Conservation (phyloP, 805 yeast species). For the Suhomyces sp. region DNA sequence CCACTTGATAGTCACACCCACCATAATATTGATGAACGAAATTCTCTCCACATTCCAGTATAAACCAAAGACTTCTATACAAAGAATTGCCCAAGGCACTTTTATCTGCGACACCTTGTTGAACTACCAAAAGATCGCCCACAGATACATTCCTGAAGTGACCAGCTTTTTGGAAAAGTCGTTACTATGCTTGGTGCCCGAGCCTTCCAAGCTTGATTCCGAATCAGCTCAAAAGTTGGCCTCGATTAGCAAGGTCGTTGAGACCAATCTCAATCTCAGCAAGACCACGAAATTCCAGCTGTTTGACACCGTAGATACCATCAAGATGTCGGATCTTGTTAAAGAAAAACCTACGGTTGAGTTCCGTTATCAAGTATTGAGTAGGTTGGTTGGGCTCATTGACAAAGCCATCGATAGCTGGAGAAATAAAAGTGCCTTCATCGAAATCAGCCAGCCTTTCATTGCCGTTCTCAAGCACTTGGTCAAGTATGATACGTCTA, state of each 20-base stretch:
- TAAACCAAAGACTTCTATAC: conserved; percentile 37
- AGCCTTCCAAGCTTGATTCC: conserved; percentile 20
- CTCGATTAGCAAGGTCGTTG: conserved; percentile 9
- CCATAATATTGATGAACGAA: conserved; percentile 70
- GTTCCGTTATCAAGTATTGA: conserved; percentile 29
- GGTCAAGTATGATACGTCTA: conserved; percentile 29
- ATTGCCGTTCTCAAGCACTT: conserved; percentile 40
- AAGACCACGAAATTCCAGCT: conserved; percentile 14
- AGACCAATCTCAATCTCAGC: conserved; percentile 15
- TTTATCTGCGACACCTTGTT: conserved; percentile 63
- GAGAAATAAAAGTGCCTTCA: conserved; percentile 60
- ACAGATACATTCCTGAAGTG: conserved; percentile 81
- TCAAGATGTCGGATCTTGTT: conserved; percentile 11
- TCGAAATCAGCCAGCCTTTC: conserved; percentile 56
- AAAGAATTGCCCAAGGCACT: conserved; percentile 55
- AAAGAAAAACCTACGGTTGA: conserved; percentile 10
- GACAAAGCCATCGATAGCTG: conserved; percentile 42
- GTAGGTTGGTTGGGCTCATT: conserved; percentile 30
- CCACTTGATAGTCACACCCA: conserved; percentile 87
- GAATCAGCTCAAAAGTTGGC: conserved; percentile 6
- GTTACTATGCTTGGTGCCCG: conserved; percentile 44
- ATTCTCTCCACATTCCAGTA: conserved; percentile 38
- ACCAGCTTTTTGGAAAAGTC: conserved; percentile 55
- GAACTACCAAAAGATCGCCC: conserved; percentile 75
- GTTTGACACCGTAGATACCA: conserved; percentile 1